Evolutionary conservation across 2,329 filamentous ascomycete genomes (phyloP).

Genomic region (Colletotrichum godetiae): DNA sequence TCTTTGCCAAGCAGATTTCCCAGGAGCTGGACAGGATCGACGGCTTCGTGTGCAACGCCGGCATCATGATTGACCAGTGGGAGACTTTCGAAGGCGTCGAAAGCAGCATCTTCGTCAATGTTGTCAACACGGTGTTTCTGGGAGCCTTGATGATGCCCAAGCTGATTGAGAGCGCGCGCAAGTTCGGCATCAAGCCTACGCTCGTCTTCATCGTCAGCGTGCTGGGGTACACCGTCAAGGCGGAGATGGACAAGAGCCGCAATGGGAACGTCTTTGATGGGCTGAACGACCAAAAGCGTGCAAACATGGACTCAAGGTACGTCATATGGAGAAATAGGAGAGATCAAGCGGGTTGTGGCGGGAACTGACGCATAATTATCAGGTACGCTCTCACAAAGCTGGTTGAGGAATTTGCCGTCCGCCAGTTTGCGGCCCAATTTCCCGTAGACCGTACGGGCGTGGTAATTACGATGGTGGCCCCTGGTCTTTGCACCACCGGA

Average conservation of each 20-base stretch:
- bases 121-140: conserved; percentile 40
- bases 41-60: conserved; percentile 48
- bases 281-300: conserved; percentile 42
- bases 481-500: conserved; percentile 45
- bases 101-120: conserved; percentile 52
- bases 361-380: too few species aligned
- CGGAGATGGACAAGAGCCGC: conserved; percentile 36
- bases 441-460: conserved; percentile 44
- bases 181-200: conserved; percentile 34
- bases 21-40: conserved; percentile 49
- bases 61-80: conserved; percentile 48
- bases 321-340: not conserved
- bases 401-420: conserved; percentile 40
- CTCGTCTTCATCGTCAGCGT: conserved; percentile 39
- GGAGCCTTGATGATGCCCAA: conserved; percentile 40
- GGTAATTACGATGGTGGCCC: conserved; percentile 45
- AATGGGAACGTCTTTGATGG: conserved; percentile 41
- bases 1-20: conserved; percentile 46
- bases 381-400: conserved; percentile 45
- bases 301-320: conserved; percentile 20
- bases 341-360: not conserved
- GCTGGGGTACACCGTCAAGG: conserved; percentile 27
- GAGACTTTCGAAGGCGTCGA: conserved; percentile 57
- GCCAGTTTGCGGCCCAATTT: conserved; percentile 41
- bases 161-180: conserved; percentile 38